phyloP scores from a whole-genome alignment of 2,329 filamentous ascomycete genomes.

The Ascochyta rabiei region DNA sequence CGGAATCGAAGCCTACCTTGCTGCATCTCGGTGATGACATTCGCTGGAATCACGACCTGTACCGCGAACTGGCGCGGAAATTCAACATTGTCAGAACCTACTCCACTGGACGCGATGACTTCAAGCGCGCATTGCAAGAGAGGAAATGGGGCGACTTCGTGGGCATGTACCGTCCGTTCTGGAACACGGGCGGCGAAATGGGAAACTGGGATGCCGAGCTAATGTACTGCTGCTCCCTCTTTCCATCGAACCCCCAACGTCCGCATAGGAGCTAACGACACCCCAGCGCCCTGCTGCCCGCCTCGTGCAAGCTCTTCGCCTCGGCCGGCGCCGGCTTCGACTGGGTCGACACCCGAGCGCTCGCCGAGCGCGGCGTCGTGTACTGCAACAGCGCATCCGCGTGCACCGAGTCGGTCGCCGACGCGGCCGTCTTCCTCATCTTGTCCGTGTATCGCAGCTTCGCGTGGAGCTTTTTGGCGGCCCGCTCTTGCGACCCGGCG shows the following conservation, averaged over 20 bases:
- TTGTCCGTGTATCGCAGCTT: conserved; percentile 72
- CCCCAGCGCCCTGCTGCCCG: conserved; percentile 50
- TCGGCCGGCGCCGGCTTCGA: conserved; percentile 68
- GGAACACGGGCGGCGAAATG: conserved; percentile 70
- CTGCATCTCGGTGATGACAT: conserved; percentile 54
- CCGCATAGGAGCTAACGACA: not conserved
- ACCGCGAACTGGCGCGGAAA: conserved; percentile 42
- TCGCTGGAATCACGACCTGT: conserved; percentile 53
- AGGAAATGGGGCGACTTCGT: conserved; percentile 52
- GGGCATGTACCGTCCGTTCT: conserved; percentile 64
- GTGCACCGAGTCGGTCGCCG: conserved; percentile 74
- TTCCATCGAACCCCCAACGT: not conserved
- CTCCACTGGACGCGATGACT: conserved; percentile 48
- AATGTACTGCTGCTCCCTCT: conserved; percentile 47
- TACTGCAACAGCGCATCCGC: conserved; percentile 77
- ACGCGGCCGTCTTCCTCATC: conserved; percentile 72
- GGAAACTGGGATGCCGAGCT: conserved; percentile 66
- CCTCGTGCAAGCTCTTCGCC: conserved; percentile 62
- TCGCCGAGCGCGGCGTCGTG: conserved; percentile 68
- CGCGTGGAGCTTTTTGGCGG: conserved; percentile 66
- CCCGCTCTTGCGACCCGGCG: conserved; percentile 52
- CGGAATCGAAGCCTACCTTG: conserved; percentile 37
- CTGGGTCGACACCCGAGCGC: conserved; percentile 64
- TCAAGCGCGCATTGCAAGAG: conserved; percentile 48
- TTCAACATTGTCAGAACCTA: conserved; percentile 51